These are phyloP conservation scores for Phialophora verrucosa DNA, from an alignment of 2,329 filamentous ascomycete species.

Conservation along the genomic window DNA sequence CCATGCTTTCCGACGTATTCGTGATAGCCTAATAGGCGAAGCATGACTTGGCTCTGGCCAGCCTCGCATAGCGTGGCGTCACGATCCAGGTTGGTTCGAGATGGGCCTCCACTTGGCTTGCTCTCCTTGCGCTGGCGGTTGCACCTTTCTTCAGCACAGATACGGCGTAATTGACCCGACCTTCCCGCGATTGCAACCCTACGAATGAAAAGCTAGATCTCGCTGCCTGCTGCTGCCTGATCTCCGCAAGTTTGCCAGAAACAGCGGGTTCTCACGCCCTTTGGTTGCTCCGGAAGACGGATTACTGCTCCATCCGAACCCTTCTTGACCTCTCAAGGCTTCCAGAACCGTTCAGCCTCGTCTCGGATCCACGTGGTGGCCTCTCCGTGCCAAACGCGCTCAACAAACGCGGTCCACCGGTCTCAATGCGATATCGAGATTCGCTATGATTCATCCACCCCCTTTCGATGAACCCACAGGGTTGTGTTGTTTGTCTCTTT, in stretches of 20 bases:
- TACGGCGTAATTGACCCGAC: neutral
- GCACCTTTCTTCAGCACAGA: neutral
- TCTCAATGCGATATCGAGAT: slow-evolving; percentile 15
- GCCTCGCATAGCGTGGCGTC: slow-evolving; percentile 2
- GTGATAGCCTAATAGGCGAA: neutral
- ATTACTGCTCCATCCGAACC: slow-evolving; percentile 12
- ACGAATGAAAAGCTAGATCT: neutral
- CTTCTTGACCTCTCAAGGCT: slow-evolving; percentile 12
- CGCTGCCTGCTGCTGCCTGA: slow-evolving; percentile 11
- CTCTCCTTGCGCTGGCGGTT: neutral
- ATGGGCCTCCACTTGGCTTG: slow-evolving; percentile 6
- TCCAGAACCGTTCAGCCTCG: slow-evolving; percentile 19
- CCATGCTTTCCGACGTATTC: neutral
- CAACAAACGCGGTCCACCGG: slow-evolving; percentile 12
- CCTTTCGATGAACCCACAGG: slow-evolving; percentile 12
- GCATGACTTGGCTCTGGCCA: neutral
- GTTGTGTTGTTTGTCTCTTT: neutral
- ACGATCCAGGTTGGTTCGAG: neutral
- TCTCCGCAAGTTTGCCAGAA: neutral
- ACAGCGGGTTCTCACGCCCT: neutral
- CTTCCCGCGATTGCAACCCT: neutral
- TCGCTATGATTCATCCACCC: slow-evolving; percentile 21
- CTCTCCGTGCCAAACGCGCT: slow-evolving; percentile 13
- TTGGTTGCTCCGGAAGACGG: slow-evolving; percentile 11
- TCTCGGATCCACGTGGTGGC: slow-evolving; percentile 16